phyloP scores from a whole-genome alignment of 2,329 filamentous ascomycete species.

The Monilinia fructigena region DNA sequence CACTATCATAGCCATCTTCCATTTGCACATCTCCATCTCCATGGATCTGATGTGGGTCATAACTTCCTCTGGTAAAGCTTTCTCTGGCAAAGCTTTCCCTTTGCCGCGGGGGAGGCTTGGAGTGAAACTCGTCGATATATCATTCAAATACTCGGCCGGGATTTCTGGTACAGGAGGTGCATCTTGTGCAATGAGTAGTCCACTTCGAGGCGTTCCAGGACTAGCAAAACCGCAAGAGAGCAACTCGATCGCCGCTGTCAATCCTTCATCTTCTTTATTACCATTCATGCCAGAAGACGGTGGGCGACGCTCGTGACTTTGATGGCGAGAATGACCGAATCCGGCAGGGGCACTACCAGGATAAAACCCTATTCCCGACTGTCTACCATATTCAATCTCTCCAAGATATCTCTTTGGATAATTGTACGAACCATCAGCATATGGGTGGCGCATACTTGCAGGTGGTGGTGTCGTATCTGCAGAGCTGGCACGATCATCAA shows the following conservation, averaged over 20 bases:
- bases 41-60: slow-evolving; percentile 56
- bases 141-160: slow-evolving; percentile 71
- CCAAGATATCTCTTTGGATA: slow-evolving; percentile 58
- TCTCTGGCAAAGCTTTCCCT: slow-evolving; percentile 51
- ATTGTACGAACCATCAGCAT: slow-evolving; percentile 41
- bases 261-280: slow-evolving; percentile 77
- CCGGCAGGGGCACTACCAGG: slow-evolving; percentile 53
- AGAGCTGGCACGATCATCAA: slow-evolving; percentile 75
- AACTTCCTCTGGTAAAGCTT: slow-evolving; percentile 35
- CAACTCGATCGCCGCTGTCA: slow-evolving; percentile 86
- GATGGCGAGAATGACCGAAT: slow-evolving; percentile 58
- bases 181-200: slow-evolving; percentile 64
- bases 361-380: slow-evolving; percentile 44
- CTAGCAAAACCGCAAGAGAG: slow-evolving; percentile 83
- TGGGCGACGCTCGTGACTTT: slow-evolving; percentile 73
- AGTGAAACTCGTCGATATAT: slow-evolving; percentile 59
- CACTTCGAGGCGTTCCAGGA: slow-evolving; percentile 61
- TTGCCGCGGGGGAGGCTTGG: slow-evolving; percentile 55
- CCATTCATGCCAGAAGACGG: slow-evolving; percentile 74
- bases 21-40: slow-evolving; percentile 64
- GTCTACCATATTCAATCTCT: slow-evolving; percentile 80
- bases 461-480: slow-evolving; percentile 91
- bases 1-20: slow-evolving; percentile 63
- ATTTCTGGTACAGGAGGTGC: slow-evolving; percentile 86
- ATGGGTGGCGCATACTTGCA: slow-evolving; percentile 53